Conservation (phyloP, 148 eudicot species). For the Amaranthus palmeri region DNA sequence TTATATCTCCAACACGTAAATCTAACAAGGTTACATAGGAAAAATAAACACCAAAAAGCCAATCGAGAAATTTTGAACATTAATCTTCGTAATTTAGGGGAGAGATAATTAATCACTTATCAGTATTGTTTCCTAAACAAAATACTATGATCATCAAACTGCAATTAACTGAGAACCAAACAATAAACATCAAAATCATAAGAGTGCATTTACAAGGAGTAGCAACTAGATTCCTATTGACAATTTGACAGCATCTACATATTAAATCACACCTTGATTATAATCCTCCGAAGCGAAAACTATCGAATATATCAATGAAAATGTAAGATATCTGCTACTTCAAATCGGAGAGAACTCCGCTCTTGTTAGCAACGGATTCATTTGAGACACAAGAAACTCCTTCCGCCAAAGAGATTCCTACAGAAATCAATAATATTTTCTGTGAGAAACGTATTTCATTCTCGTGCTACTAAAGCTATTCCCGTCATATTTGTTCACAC, state of each 20-base stretch:
- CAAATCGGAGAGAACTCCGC: neutral
- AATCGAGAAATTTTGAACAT: neutral
- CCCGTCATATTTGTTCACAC: no score
- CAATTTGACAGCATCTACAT: slow-evolving; percentile 19
- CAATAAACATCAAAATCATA: no score
- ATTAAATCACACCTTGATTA: neutral
- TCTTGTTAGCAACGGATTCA: slow-evolving; percentile 20
- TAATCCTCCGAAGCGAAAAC: neutral
- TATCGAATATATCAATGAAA: neutral
- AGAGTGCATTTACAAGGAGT: slow-evolving; percentile 26
- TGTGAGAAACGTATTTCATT: neutral
- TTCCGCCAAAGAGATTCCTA: slow-evolving; percentile 46
- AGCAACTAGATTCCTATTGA: slow-evolving; percentile 8
- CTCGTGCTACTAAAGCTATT: neutral
- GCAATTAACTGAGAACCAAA: slow-evolving; percentile 15
- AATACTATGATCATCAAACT: slow-evolving; percentile 7
- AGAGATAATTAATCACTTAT: neutral
- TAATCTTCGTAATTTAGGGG: neutral
- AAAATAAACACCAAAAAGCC: neutral
- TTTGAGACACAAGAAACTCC: slow-evolving; percentile 35
- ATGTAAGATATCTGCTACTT: slow-evolving; percentile 1
- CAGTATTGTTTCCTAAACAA: slow-evolving; percentile 1
- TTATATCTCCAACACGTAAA: no score
- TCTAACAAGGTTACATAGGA: neutral
- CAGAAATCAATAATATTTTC: slow-evolving; percentile 9